These are phyloP conservation scores for Typha latifolia DNA, from an alignment of 176 grass and related monocot genomes.

Conservation along the genomic window DNA sequence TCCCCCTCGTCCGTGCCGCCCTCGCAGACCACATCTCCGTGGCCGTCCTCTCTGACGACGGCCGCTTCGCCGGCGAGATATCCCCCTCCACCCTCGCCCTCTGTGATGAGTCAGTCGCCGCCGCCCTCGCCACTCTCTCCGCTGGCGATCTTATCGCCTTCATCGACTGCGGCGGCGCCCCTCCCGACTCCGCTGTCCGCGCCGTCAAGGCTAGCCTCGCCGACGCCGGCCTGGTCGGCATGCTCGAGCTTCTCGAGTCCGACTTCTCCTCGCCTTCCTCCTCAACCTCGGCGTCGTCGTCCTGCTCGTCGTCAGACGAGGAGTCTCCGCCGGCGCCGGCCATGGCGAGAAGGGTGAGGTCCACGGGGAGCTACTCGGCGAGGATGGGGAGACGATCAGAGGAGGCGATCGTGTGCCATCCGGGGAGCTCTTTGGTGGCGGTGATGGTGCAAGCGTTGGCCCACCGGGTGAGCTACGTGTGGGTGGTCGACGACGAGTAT, in stretches of 20 bases:
- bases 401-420: constrained; percentile 44
- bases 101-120: constrained; percentile 26
- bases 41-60: constrained; percentile 24
- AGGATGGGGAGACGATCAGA: constrained; percentile 28
- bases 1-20: constrained; percentile 32
- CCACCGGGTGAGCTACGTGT: constrained; percentile 61
- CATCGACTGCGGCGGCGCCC: constrained; percentile 19
- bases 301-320: constrained; percentile 23
- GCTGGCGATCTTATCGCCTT: constrained; percentile 40
- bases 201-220: constrained; percentile 25
- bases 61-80: constrained; percentile 46
- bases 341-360: constrained; percentile 23
- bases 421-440: constrained; percentile 59
- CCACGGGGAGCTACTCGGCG: constrained; percentile 7
- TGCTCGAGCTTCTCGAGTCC: constrained; percentile 44
- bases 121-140: constrained; percentile 39
- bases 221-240: constrained; percentile 24
- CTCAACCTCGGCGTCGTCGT: constrained; percentile 14
- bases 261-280: constrained; percentile 6
- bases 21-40: constrained; percentile 33
- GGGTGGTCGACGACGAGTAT: constrained; percentile 44
- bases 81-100: constrained; percentile 42
- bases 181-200: constrained; percentile 18
- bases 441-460: constrained; percentile 61
- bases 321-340: constrained; percentile 12